A percentile compares a stretch with the other conserved stretches of the same genome.
Evolutionary conservation across 345 rosid species (phyloP).

Genomic region (Arabidopsis thaliana): DNA sequence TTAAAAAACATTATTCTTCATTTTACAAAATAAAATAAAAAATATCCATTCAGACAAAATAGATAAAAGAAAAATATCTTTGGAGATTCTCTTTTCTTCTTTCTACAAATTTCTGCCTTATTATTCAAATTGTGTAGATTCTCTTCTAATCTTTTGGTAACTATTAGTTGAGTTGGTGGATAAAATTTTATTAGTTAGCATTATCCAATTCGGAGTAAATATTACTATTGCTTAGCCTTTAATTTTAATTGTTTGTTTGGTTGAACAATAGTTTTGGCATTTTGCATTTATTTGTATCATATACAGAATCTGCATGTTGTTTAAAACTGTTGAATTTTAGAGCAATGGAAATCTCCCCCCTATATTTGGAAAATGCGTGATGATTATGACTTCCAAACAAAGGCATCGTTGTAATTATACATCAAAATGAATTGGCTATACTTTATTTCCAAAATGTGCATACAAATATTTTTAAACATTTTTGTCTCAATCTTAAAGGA

Average conservation of each 20-base stretch:
- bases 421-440: not conserved
- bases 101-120: not conserved
- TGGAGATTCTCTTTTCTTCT: conserved; percentile 17
- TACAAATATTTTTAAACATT: not conserved
- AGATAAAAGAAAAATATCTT: not conserved
- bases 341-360: conserved; percentile 25
- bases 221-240: not conserved
- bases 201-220: not conserved
- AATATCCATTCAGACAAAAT: not conserved
- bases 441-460: not conserved
- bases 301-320: conserved; percentile 25
- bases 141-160: conserved; percentile 7
- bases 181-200: not conserved
- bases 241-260: conserved; percentile 12
- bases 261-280: conserved; percentile 15
- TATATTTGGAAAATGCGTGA: conserved; percentile 20
- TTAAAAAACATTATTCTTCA: not conserved
- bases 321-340: conserved; percentile 9
- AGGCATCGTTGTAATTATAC: not conserved
- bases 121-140: conserved; percentile 23
- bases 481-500: not conserved
- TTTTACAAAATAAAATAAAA: not conserved
- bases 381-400: conserved; percentile 6
- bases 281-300: conserved; percentile 7
- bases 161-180: not conserved